Evolutionary conservation across 2,329 filamentous ascomycete genomes (phyloP).

Genomic region (Chrysosporium queenslandicum): DNA sequence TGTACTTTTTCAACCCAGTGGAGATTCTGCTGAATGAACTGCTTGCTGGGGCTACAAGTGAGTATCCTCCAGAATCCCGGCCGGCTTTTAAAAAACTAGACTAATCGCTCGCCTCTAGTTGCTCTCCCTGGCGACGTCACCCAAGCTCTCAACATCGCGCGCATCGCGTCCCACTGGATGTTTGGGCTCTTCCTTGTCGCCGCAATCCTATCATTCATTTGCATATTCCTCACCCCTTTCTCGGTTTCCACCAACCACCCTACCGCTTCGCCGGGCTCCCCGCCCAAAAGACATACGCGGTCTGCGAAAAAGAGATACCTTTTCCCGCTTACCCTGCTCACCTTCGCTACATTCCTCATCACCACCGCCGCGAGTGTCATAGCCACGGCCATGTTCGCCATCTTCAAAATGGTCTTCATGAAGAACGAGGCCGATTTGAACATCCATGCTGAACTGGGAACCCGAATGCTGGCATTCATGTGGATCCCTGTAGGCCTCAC

Average conservation of each 20-base stretch:
- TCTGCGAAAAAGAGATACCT: constrained; percentile 41
- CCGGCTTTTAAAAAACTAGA: constrained; percentile 9
- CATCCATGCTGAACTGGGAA: constrained; percentile 60
- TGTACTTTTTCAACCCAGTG: constrained; percentile 91
- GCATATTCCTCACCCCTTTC: constrained; percentile 55
- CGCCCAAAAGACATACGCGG: constrained; percentile 22
- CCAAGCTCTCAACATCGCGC: constrained; percentile 63
- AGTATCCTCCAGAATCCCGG: constrained; percentile 17
- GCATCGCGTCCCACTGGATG: constrained; percentile 71
- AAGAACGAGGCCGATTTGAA: constrained; percentile 60
- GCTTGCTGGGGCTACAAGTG: constrained; percentile 66
- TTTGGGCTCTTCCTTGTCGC: constrained; percentile 75
- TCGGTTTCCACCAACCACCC: constrained; percentile 31
- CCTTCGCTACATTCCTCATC: constrained; percentile 56
- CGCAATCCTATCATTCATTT: constrained; percentile 58
- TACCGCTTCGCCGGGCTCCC: constrained; percentile 26
- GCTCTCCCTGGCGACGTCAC: constrained; percentile 65
- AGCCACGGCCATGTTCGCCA: constrained; percentile 72
- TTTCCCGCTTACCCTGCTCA: constrained; percentile 57
- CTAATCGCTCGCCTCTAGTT: constrained; percentile 39
- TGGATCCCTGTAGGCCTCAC: constrained; percentile 66
- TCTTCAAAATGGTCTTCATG: constrained; percentile 67
- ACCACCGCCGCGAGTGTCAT: constrained; percentile 61
- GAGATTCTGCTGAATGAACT: constrained; percentile 70
- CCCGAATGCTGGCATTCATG: constrained; percentile 75